These are phyloP conservation scores for Gnaphalium uliginosum DNA, from an alignment of 129 eudicot species.

Conservation along the genomic window DNA sequence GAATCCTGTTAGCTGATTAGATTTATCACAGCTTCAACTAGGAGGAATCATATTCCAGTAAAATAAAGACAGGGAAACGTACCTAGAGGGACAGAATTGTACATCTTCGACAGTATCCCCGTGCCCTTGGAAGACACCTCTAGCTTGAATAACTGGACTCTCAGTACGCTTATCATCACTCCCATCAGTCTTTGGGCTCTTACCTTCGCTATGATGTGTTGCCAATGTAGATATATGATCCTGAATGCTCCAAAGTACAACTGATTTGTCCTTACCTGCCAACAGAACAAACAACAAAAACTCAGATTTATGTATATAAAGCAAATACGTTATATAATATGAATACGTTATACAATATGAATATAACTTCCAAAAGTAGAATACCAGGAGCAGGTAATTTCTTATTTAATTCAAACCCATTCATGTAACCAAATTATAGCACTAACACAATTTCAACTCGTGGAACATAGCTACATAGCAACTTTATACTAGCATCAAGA, in stretches of 20 bases:
- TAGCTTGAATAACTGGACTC: constrained; percentile 65
- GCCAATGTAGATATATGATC: constrained; percentile 83
- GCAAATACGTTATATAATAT: neutral
- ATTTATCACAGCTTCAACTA: neutral
- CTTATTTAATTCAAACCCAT: neutral
- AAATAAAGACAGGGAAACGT: neutral
- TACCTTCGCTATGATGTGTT: constrained; percentile 42
- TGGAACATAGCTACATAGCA: neutral
- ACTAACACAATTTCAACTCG: neutral
- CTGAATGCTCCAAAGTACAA: constrained; percentile 93
- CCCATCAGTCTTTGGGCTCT: constrained; percentile 31
- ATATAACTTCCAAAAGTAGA: constrained; percentile 1
- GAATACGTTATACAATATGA: too few species aligned
- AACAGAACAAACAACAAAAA: constrained; percentile 22
- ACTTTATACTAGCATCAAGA: neutral
- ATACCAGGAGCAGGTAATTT: neutral
- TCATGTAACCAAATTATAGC: neutral
- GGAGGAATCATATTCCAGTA: neutral
- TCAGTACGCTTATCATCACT: constrained; percentile 40
- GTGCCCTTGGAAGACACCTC: constrained; percentile 79
- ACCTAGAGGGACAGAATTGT: constrained; percentile 93
- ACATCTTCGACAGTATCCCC: constrained; percentile 90
- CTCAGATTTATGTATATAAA: neutral
- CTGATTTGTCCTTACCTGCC: constrained; percentile 82
- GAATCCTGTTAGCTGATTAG: constrained; percentile 7